Evolutionary conservation across 1,139 yeast genomes (phyloP).

Genomic region (Debaryomyces nepalensis): DNA sequence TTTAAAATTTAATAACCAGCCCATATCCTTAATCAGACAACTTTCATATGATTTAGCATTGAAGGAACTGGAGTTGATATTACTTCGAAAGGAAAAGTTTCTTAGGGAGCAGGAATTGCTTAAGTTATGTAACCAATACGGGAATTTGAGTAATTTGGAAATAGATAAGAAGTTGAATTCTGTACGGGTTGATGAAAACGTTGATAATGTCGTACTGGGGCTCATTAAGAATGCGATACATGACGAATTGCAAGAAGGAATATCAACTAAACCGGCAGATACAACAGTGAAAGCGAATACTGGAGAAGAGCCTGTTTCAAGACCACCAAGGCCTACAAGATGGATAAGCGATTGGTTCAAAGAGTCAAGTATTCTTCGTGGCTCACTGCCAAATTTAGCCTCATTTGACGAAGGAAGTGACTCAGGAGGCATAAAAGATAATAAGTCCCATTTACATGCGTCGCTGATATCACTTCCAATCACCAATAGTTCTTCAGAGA

Average conservation of each 20-base stretch:
- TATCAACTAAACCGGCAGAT: neutral
- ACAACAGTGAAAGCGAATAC: neutral
- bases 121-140: slow-evolving; percentile 47
- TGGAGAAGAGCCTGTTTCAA: neutral
- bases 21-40: slow-evolving; percentile 49
- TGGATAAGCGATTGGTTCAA: slow-evolving; percentile 29
- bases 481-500: neutral
- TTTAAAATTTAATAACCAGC: slow-evolving; percentile 41
- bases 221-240: slow-evolving; percentile 21
- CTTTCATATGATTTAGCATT: slow-evolving; percentile 53
- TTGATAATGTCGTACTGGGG: slow-evolving; percentile 21
- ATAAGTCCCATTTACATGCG: neutral
- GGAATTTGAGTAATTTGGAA: slow-evolving; percentile 47
- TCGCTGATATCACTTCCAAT: slow-evolving; percentile 3
- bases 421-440: neutral
- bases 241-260: slow-evolving; percentile 10
- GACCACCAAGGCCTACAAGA: slow-evolving; percentile 9
- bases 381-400: neutral
- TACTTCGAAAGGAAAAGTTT: slow-evolving; percentile 45
- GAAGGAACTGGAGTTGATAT: slow-evolving; percentile 51
- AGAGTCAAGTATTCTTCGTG: neutral
- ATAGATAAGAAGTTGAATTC: slow-evolving; percentile 43
- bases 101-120: slow-evolving; percentile 49
- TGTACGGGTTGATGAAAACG: slow-evolving; percentile 20
- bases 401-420: neutral